Conservation (phyloP, 305 asterid species). For the Ilex paraguariensis region DNA sequence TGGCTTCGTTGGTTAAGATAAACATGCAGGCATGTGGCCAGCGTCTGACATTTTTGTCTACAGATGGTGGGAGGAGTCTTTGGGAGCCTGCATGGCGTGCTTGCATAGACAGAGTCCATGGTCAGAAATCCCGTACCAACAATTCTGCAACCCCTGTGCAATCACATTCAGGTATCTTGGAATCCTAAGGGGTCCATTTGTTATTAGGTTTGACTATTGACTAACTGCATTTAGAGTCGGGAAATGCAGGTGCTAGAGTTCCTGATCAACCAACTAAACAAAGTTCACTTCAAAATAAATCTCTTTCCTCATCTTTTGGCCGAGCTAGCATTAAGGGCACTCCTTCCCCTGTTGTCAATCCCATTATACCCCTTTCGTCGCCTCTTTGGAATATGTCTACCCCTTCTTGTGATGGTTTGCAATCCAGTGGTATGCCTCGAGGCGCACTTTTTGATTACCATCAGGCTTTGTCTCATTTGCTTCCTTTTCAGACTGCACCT, state of each 20-base stretch:
- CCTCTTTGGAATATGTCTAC: constrained; percentile 71
- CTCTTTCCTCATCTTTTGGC: constrained; percentile 31
- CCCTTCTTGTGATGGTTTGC: constrained; percentile 58
- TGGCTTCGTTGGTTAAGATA: constrained; percentile 6
- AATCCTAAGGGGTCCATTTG: constrained; percentile 8
- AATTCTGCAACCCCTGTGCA: constrained; percentile 57
- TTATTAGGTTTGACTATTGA: constrained; percentile 13
- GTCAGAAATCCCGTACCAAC: constrained; percentile 47
- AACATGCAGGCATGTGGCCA: neutral
- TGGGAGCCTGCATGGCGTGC: constrained; percentile 97
- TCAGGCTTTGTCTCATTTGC: constrained; percentile 57
- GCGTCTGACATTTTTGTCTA: constrained; percentile 2
- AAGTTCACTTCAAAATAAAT: constrained; percentile 40
- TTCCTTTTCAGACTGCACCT: constrained; percentile 54
- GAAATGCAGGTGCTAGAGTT: constrained; percentile 57
- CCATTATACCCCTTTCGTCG: constrained; percentile 52
- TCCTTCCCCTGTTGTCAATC: constrained; percentile 44
- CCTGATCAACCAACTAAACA: constrained; percentile 49
- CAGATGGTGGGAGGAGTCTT: constrained; percentile 77
- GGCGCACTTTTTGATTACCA: constrained; percentile 42
- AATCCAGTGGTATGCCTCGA: constrained; percentile 40
- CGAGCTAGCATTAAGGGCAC: constrained; percentile 41
- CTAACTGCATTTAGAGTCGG: constrained; percentile 19
- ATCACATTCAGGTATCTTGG: constrained; percentile 55
- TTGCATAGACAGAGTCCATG: constrained; percentile 62